phyloP scores from a whole-genome alignment of 805 yeast species.

The Suhomyces tanzawaensis region DNA sequence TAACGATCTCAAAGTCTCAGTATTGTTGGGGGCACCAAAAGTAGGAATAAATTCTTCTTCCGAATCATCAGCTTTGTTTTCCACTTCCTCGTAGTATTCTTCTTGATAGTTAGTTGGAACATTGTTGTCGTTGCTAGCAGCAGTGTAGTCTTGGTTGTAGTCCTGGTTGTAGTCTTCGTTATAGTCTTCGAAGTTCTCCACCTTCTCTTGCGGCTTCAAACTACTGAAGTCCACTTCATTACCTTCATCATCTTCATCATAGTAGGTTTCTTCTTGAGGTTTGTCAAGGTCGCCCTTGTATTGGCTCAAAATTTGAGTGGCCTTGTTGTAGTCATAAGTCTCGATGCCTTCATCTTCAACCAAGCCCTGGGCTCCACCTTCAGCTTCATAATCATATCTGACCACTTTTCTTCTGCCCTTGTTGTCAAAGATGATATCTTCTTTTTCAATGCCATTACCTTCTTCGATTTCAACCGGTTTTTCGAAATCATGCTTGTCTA shows the following conservation, averaged over 20 bases:
- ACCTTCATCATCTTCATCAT: constrained; percentile 41
- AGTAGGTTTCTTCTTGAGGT: constrained; percentile 30
- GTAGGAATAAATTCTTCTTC: constrained; percentile 55
- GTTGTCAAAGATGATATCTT: constrained; percentile 33
- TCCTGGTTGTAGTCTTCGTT: constrained; percentile 22
- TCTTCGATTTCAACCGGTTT: constrained; percentile 37
- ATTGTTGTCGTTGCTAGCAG: constrained; percentile 9
- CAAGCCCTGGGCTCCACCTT: constrained; percentile 18
- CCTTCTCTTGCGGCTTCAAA: neutral
- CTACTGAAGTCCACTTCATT: constrained; percentile 32
- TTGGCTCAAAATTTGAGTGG: constrained; percentile 12
- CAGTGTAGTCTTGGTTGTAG: constrained; percentile 5
- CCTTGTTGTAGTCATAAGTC: constrained; percentile 7
- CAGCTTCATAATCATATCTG: constrained; percentile 34
- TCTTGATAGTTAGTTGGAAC: neutral
- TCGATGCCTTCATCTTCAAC: constrained; percentile 6
- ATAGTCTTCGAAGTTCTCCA: constrained; percentile 11
- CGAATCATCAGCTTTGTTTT: constrained; percentile 12
- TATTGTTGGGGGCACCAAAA: constrained; percentile 46
- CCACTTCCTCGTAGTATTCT: constrained; percentile 7
- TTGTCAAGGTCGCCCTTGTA: constrained; percentile 11
- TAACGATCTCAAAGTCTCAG: constrained; percentile 62
- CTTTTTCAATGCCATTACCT: constrained; percentile 29
- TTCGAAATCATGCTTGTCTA: constrained; percentile 33
- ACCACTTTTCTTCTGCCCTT: constrained; percentile 36